Conservation (phyloP, 1,284 basidiomycete genomes). For the Puccinia coronata region DNA sequence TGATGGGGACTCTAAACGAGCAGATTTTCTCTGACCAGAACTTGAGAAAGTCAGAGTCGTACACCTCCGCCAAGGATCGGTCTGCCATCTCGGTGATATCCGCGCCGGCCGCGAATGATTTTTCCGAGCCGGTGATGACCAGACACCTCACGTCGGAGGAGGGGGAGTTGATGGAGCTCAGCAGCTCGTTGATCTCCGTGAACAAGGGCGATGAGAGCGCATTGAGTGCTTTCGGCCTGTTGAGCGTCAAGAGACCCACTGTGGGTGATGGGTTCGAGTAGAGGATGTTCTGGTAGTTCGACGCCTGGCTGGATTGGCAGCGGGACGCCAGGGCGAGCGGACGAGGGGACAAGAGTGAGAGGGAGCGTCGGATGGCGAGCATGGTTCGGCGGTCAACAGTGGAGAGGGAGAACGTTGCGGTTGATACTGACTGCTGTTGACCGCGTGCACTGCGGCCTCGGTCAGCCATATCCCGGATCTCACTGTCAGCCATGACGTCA, state of each 20-base stretch:
- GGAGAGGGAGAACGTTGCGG: not conserved
- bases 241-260: conserved; percentile 86
- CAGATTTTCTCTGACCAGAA: conserved; percentile 76
- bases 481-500: too few species aligned
- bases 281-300: conserved; percentile 31
- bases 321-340: not conserved
- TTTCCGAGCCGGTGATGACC: conserved; percentile 89
- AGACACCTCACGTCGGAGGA: conserved; percentile 77
- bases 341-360: not conserved
- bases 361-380: not conserved
- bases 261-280: conserved; percentile 60
- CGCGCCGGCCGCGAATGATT: conserved; percentile 78
- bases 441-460: not conserved
- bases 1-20: conserved; percentile 82
- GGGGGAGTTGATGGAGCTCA: conserved; percentile 72
- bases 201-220: conserved; percentile 61
- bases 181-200: conserved; percentile 73
- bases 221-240: conserved; percentile 94
- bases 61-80: conserved; percentile 82
- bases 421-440: not conserved
- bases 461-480: too few species aligned
- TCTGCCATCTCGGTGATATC: conserved; percentile 69
- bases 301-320: not conserved
- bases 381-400: not conserved
- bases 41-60: conserved; percentile 83